These are phyloP conservation scores for Corrigiola litoralis DNA, from an alignment of 179 eudicot species.

Conservation along the genomic window DNA sequence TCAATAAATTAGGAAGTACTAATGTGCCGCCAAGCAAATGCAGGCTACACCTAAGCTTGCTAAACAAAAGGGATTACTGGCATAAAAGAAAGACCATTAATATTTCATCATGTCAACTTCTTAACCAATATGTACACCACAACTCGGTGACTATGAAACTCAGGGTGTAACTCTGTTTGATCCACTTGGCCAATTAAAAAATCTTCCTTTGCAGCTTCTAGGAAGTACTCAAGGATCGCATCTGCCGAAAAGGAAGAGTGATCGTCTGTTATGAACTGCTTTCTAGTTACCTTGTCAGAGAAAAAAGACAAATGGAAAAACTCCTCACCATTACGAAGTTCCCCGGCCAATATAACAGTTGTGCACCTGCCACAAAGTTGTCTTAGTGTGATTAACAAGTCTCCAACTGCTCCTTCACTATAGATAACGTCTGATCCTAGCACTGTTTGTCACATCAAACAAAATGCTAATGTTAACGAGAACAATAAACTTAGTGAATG, in stretches of 20 bases:
- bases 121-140: conserved; percentile 63
- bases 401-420: conserved; percentile 76
- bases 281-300: too few relatives aligned
- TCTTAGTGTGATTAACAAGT: conserved; percentile 53
- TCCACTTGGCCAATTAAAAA: conserved; percentile 74
- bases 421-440: conserved; percentile 88
- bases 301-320: neutral
- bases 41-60: too few relatives aligned
- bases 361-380: conserved; percentile 60
- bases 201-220: conserved; percentile 61
- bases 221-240: conserved; percentile 71
- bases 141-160: conserved; percentile 71
- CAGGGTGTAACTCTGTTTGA: conserved; percentile 70
- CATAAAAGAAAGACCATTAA: too few relatives aligned
- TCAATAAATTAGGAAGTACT: too few relatives aligned
- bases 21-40: too few relatives aligned
- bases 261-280: neutral
- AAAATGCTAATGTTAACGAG: neutral
- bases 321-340: conserved; percentile 77
- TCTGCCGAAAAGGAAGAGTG: conserved; percentile 31
- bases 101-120: too few relatives aligned
- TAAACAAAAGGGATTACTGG: too few relatives aligned
- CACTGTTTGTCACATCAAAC: conserved; percentile 36
- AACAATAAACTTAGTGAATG: neutral
- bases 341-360: conserved; percentile 77